These are phyloP conservation scores for Postia placenta DNA, from an alignment of 768 basidiomycete species.

Conservation along the genomic window DNA sequence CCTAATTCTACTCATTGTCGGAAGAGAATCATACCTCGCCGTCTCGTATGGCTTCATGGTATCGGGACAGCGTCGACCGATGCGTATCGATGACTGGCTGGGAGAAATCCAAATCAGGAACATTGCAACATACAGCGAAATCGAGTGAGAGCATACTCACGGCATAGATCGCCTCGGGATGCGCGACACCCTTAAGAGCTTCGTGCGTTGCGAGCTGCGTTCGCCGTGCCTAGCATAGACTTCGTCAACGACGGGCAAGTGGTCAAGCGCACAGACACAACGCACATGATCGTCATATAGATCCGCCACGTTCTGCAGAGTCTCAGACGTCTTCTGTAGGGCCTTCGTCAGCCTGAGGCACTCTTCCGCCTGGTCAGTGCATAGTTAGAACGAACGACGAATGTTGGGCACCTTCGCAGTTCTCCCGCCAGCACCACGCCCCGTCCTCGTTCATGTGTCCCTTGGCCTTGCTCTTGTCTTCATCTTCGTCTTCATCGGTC, in stretches of 20 bases:
- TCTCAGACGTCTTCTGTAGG: slow-evolving; percentile 69
- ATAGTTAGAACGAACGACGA: not conserved
- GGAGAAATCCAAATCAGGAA: slow-evolving; percentile 2
- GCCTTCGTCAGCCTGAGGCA: slow-evolving; percentile 77
- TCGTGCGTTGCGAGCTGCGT: slow-evolving; percentile 74
- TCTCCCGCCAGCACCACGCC: slow-evolving; percentile 86
- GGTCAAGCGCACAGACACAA: too few relatives aligned
- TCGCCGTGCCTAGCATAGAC: slow-evolving; percentile 50
- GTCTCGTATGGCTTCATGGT: slow-evolving; percentile 43
- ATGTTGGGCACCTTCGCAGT: slow-evolving; percentile 50
- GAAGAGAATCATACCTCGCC: slow-evolving; percentile 30
- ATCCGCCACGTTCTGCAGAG: slow-evolving; percentile 68
- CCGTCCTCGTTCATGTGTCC: slow-evolving; percentile 65
- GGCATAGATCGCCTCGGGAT: slow-evolving; percentile 68
- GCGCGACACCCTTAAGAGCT: slow-evolving; percentile 65
- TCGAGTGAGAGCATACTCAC: too few relatives aligned
- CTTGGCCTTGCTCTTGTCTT: slow-evolving; percentile 33
- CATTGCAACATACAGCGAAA: too few relatives aligned
- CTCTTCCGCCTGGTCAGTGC: slow-evolving; percentile 31
- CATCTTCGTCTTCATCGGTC: slow-evolving; percentile 37
- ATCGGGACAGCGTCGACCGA: slow-evolving; percentile 58
- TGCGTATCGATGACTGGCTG: slow-evolving; percentile 76
- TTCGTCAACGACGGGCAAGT: not conserved
- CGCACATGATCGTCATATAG: slow-evolving; percentile 74
- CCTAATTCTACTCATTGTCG: too few relatives aligned